Conservation (phyloP, 352 stramenopile species). For the Pythium grandisporangium region DNA sequence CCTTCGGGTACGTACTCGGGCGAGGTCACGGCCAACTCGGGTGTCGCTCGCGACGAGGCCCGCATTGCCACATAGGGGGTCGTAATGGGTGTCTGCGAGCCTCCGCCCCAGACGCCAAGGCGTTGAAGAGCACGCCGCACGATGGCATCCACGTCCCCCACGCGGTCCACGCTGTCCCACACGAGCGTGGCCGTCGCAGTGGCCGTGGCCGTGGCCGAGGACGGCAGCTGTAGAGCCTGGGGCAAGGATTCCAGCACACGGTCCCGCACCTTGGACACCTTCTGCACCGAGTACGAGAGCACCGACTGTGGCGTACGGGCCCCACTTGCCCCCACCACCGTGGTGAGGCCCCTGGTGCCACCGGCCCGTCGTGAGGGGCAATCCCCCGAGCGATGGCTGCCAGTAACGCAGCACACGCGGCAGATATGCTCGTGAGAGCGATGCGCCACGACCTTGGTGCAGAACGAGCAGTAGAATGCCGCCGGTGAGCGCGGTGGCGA, state of each 20-base stretch:
- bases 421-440: constrained; percentile 47
- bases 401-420: constrained; percentile 41
- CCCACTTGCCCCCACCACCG: too few species aligned
- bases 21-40: constrained; percentile 1
- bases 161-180: constrained; percentile 57
- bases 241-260: constrained; percentile 47
- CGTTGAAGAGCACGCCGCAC: constrained; percentile 54
- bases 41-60: background rate
- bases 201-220: too few species aligned
- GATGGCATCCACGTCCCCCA: constrained; percentile 66
- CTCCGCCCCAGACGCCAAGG: constrained; percentile 72
- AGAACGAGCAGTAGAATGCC: constrained; percentile 34
- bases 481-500: constrained; percentile 1
- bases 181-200: constrained; percentile 40
- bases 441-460: constrained; percentile 43
- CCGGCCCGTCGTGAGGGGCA: constrained; percentile 19
- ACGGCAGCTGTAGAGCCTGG: constrained; percentile 36
- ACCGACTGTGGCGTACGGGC: constrained; percentile 27
- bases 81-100: constrained; percentile 74
- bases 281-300: constrained; percentile 59
- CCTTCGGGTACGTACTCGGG: constrained; percentile 5
- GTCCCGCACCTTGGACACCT: constrained; percentile 49
- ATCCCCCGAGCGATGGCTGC: constrained; percentile 44
- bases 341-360: too few species aligned
- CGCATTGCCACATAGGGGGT: constrained; percentile 40